Base-by-base conservation (phyloP, 2,329 filamentous ascomycete genomes). In the Dactylellina parvicollis region DNA sequence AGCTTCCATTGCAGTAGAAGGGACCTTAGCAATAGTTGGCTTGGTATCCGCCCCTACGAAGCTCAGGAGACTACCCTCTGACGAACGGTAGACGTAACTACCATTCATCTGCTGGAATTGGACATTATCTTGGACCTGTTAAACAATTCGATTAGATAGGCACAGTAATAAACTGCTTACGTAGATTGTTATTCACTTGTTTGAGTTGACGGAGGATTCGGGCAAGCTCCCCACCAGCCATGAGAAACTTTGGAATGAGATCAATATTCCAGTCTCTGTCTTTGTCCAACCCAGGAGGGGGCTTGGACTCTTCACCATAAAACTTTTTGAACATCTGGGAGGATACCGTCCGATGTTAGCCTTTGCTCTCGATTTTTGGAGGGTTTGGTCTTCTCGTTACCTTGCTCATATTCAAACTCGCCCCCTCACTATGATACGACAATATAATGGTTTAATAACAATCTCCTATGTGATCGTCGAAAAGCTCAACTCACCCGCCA, bases 171-270 rank as follows among this genome's bases (percentile, higher is more conserved):
- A 24, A 26, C 3, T 18, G 22, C 1, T 7, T 7, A 38, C 9
- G 26, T 12, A 8, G 26, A 4, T 20, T 4, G 24, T 24, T 10
- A 38, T 8, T 14, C 59, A 74, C 93, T 83, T 95, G 92, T 84
- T 91, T 92, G 85, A 96, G 96, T 82, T 96, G 91, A 79, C 96
- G 89, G 80, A 99, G 89, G 80, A 99, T 97, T 84, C 98, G 98
- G 81, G 94, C 98, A 80, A 99, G 86, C 84, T 99, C 94, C 82
- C 95, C 95, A 76, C 96, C 96, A 73, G 94, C 92, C 93, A 99
- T 98, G 82, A 99, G 88, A 79, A 99, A 89, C 86, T 99, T 99
- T 77, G 95, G 94, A 52, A 99, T 93, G 75, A 99, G 87, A 81
- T 99, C 96, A 82, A 99, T 96, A 86, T 97, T 98, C 95, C 95